Evolutionary conservation across 768 basidiomycete species (phyloP).

Genomic region (Ramaria rubella): DNA sequence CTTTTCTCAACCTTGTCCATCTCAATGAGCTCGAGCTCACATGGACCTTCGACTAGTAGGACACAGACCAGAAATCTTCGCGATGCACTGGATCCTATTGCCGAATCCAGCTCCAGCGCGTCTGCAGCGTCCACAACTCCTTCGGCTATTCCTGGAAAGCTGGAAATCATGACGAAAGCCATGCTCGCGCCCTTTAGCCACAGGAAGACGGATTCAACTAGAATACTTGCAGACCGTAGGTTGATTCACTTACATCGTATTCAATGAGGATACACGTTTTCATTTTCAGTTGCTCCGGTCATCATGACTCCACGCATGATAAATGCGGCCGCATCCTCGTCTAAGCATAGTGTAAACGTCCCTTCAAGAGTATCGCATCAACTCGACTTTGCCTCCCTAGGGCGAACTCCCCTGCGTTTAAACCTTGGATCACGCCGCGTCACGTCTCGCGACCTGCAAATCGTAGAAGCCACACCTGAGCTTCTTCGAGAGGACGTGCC

Average conservation of each 20-base stretch:
- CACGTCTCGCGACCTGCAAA: constrained; percentile 78
- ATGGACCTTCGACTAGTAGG: neutral
- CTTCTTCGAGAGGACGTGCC: constrained; percentile 66
- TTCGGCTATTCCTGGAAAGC: constrained; percentile 28
- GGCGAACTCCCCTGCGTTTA: constrained; percentile 68
- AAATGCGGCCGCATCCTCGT: constrained; percentile 61
- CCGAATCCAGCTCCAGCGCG: constrained; percentile 17
- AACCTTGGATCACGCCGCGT: constrained; percentile 58
- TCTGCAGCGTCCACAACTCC: constrained; percentile 25
- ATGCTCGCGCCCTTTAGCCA: constrained; percentile 60
- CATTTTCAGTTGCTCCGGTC: constrained; percentile 63
- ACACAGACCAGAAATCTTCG: constrained; percentile 19
- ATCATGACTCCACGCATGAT: constrained; percentile 89
- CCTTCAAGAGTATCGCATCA: constrained; percentile 32
- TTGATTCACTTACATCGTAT: constrained; percentile 8
- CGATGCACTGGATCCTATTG: constrained; percentile 32
- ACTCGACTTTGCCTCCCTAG: constrained; percentile 71
- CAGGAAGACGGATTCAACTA: constrained; percentile 59
- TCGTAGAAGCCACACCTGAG: constrained; percentile 76
- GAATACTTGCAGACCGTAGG: constrained; percentile 72
- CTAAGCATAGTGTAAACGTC: constrained; percentile 27
- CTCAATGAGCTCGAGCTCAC: constrained; percentile 3
- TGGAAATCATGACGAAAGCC: constrained; percentile 62
- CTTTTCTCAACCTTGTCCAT: neutral
- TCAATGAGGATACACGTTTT: constrained; percentile 5